Evolutionary conservation across 208 protist species (phyloP).

Genomic region (Zelonia costaricensis): DNA sequence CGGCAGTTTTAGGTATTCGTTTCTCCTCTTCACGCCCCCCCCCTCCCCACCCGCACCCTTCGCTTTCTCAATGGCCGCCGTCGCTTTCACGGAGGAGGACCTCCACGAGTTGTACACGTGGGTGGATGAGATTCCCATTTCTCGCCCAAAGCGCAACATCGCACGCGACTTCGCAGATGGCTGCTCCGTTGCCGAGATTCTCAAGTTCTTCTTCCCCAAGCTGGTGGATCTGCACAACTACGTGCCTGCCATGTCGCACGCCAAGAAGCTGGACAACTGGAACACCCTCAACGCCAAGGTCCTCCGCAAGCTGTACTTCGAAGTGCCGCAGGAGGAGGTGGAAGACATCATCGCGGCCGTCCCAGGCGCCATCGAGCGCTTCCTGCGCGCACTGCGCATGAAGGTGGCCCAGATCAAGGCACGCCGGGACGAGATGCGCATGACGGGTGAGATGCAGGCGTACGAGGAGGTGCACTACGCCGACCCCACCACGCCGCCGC

Average conservation of each 20-base stretch:
- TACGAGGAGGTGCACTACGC: conserved; percentile 14
- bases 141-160: conserved; percentile 97
- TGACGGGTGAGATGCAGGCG: conserved; percentile 5
- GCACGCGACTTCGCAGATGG: conserved; percentile 97
- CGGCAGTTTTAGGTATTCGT: no score
- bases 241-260: conserved; percentile 77
- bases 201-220: conserved; percentile 96
- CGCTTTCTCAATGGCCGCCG: conserved; percentile 29
- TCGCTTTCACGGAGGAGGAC: conserved; percentile 93
- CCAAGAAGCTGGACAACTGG: conserved; percentile 98
- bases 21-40: no score
- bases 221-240: conserved; percentile 99
- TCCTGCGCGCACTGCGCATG: conserved; percentile 91
- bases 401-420: conserved; percentile 90
- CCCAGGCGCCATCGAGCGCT: conserved; percentile 92
- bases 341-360: conserved; percentile 89
- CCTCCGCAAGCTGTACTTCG: conserved; percentile 94
- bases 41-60: no score
- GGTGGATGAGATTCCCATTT: conserved; percentile 97
- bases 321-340: conserved; percentile 86
- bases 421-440: conserved; percentile 28
- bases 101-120: conserved; percentile 97
- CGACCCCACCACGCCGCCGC: conserved; percentile 1
- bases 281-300: conserved; percentile 95
- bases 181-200: conserved; percentile 96